Percentiles rank a stretch among this genome's conserved stretches.
Conservation (phyloP, 2,329 filamentous ascomycete species). For the Albophoma yamanashiensis region DNA sequence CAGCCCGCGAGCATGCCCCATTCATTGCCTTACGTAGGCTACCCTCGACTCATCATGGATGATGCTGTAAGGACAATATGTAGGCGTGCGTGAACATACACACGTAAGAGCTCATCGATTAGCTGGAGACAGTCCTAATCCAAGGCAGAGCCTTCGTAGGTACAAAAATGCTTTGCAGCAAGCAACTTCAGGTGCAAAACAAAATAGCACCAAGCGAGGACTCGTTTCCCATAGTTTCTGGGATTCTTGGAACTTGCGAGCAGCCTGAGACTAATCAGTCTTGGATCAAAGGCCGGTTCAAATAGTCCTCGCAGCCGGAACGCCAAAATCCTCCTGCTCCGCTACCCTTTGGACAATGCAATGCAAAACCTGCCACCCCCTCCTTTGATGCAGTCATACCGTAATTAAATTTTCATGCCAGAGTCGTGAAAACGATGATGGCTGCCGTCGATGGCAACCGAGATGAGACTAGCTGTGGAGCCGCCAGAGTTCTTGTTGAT, state of each 20-base stretch:
- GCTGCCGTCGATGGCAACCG: background rate
- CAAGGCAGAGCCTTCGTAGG: background rate
- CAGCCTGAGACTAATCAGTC: background rate
- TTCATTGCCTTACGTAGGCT: background rate
- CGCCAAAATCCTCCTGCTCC: constrained; percentile 8
- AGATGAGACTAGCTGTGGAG: background rate
- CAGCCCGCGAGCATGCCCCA: background rate
- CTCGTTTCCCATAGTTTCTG: background rate
- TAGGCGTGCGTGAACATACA: background rate
- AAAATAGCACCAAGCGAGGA: background rate
- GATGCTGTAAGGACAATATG: background rate
- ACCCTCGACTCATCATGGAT: background rate
- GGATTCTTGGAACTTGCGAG: background rate
- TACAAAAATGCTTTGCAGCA: background rate
- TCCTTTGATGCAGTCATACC: constrained; percentile 25
- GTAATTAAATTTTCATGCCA: constrained; percentile 18
- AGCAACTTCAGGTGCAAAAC: background rate
- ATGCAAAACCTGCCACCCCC: constrained; percentile 20
- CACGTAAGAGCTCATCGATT: background rate
- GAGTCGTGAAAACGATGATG: constrained; percentile 1
- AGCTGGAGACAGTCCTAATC: background rate
- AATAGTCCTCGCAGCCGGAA: constrained; percentile 8
- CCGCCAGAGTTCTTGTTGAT: constrained; percentile 8
- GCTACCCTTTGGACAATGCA: constrained; percentile 9
- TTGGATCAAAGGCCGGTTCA: constrained; percentile 3